Evolutionary conservation across 257 asterid species (phyloP), one percentile per base, ranked within the genome.

Genomic region (Solanum bulbocastanum): DNA sequence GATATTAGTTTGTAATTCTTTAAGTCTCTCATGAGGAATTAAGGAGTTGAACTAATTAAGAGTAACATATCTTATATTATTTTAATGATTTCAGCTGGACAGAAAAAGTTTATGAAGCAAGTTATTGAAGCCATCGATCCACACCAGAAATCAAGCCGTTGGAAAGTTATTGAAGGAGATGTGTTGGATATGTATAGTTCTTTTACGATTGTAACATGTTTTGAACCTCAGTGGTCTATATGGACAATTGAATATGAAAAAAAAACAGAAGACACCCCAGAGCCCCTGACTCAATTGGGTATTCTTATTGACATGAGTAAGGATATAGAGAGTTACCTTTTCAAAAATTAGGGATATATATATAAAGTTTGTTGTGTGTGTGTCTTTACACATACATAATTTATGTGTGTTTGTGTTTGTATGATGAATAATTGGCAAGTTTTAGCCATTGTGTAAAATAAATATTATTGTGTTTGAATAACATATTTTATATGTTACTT

Each of bases 201-300:
- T 30, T 62, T 66, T 75, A 75, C 84, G 25, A 6, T 6, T 23
- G 0, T 39, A 7, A 23, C 1, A 39, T 75, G 0, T 23, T 75
- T 16, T 75, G 35, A 75, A 37, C 1, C 8, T 0, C 56, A 23
- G 5, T 75, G 56, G 35, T 6, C 35, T 0, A 12, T 32, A n/a
- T 75, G 0, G 58, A 76, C 83, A 12, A 0, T 76, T 23, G 83
- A 11, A 22, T 76, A 76, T 1, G 92, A 91, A 88, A 93, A 92
- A 37, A 25, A 88, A 39, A 84, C 20, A 2, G 90, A 87, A 52
- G 89, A 23, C 3, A n/a, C 33, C 1, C 35, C 35, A 1, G 36
- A 76, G 7, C 83, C 35, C 10, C 32, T n/a, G 36, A 40, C 0
- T 76, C 3, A 23, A 3, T 23, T 76, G 4, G 23, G 23, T n/a